A percentile compares a stretch with the other conserved stretches of the same genome.
Evolutionary conservation across 345 rosid species (phyloP).

Genomic region (Euphorbia lathyris): DNA sequence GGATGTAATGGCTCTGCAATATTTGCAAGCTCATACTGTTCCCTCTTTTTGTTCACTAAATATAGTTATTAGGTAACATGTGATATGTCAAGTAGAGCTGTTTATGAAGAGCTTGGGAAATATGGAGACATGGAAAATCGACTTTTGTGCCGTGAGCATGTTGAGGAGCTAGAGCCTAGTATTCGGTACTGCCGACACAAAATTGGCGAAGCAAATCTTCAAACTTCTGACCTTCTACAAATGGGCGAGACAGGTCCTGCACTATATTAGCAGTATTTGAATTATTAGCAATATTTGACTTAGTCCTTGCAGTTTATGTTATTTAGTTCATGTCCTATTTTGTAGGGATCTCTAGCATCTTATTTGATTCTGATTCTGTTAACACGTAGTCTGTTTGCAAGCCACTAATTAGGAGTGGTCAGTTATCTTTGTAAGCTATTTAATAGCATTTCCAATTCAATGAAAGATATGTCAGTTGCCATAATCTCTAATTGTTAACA

Average conservation of each 20-base stretch:
- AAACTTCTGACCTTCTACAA: constrained; percentile 82
- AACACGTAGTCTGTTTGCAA: too few species aligned
- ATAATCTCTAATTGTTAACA: too few species aligned
- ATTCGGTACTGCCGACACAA: constrained; percentile 89
- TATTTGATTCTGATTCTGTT: too few species aligned
- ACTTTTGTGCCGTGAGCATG: constrained; percentile 88
- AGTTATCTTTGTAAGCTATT: too few species aligned
- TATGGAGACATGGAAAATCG: constrained; percentile 97
- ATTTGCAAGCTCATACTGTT: neutral
- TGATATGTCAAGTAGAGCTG: constrained; percentile 55
- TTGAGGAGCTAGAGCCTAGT: constrained; percentile 97
- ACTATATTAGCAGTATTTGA: too few species aligned
- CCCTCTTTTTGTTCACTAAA: neutral
- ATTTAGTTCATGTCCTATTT: too few species aligned
- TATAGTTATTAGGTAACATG: neutral
- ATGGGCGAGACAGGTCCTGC: constrained; percentile 99
- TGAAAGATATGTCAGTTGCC: too few species aligned
- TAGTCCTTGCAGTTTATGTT: too few species aligned
- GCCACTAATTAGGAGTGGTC: too few species aligned
- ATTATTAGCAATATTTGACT: too few species aligned
- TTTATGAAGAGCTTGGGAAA: constrained; percentile 95
- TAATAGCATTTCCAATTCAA: too few species aligned
- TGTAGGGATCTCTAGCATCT: too few species aligned
- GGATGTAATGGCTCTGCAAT: neutral
- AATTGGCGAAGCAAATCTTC: constrained; percentile 85